Evolutionary conservation across 495 filamentous ascomycete genomes (phyloP), one percentile per base, ranked within the genome.

Genomic region (Penicillium cosmopolitanum): DNA sequence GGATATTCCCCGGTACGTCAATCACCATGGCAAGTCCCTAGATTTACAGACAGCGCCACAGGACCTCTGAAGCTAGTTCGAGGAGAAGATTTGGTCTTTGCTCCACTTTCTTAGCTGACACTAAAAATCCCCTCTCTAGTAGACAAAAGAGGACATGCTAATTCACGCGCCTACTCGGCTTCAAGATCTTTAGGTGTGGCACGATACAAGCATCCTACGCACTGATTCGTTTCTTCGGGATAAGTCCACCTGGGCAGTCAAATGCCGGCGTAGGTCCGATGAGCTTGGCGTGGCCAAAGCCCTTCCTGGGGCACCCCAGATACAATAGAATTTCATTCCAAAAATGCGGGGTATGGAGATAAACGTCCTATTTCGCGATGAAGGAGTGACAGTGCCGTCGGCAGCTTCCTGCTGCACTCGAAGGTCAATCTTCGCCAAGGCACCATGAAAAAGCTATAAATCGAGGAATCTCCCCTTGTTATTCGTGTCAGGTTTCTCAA

Each of bases 201-300:
- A 44, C 16, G 16, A 18, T 9, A 44, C n/a, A 8, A 31, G 2
- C 4, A 19, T n/a, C n/a, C 16, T 19, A 44, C 16, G 2, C 42
- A 44, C n/a, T 44, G 16, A 44, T 44, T 44, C 42, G 42, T n/a
- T 44, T 44, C 28, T 44, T 19, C 42, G 42, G 42, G 16, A 44
- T n/a, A 44, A 44, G 4, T 44, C 42, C 42, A 1, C 42, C 42
- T 44, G 42, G 42, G 42, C 42, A 18, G 28, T 7, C 4, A 19
- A 2, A 44, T 19, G 42, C 16, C 42, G 42, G 42, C 16, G 16
- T 19, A 16, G 16, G 16, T 44, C 42, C 42, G 16, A 44, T n/a
- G 42, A 44, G 42, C 42, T 44, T 44, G 16, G 42, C 42, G n/a
- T 44, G 42, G 42, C 42, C 2, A 18, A 19, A 18, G 6, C n/a